Evolutionary conservation across 2,329 filamentous ascomycete genomes (phyloP), one percentile per base, ranked within the genome.

Genomic region (Tolypocladium guangdongense): DNA sequence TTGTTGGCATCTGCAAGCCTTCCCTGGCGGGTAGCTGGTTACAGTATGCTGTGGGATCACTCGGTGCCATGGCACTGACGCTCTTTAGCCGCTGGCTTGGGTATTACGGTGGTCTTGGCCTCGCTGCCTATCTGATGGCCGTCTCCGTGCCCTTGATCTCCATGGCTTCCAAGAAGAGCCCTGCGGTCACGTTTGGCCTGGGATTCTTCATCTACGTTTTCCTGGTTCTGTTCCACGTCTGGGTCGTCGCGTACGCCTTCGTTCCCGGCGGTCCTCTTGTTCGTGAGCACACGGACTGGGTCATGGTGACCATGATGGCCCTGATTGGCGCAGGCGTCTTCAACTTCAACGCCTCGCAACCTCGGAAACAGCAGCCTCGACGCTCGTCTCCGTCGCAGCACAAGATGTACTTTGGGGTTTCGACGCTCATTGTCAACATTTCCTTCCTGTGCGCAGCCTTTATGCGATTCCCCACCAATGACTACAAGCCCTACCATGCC

Each of bases 221-320:
- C 63, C 74, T 97, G 73, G 86, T 96, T 5, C 80, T 99, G n/a
- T 96, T 96, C 76, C 92, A 97, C 65, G 90, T 96, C 53, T 99
- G 93, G 93, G 88, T 96, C 37, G 93, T 99, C 12, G 93, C 93
- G 2, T 99, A 99, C 64, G 93, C 93, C 14, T 99, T 99, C 62
- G 93, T 99, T 3, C 93, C 93, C 2, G 93, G 93, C 51, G 93
- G 93, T 2, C 90, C 90, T 3, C 78, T 96, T 1, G 88, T 99
- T 45, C 86, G 93, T 46, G 93, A 99, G 68, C 91, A 86, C 65
- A 99, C 91, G 1, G 92, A 97, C 67, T 96, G 91, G 88, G 80
- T 99, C 64, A 95, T 97, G 90, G 80, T 82, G 7, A 81, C 81
- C 8, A 95, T 81, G 64, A 95, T 97, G 88, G 67, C 90, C 2